These are phyloP conservation scores for Sporothrix variecibatus DNA, from an alignment of 2,329 filamentous ascomycete species.

Conservation along the genomic window DNA sequence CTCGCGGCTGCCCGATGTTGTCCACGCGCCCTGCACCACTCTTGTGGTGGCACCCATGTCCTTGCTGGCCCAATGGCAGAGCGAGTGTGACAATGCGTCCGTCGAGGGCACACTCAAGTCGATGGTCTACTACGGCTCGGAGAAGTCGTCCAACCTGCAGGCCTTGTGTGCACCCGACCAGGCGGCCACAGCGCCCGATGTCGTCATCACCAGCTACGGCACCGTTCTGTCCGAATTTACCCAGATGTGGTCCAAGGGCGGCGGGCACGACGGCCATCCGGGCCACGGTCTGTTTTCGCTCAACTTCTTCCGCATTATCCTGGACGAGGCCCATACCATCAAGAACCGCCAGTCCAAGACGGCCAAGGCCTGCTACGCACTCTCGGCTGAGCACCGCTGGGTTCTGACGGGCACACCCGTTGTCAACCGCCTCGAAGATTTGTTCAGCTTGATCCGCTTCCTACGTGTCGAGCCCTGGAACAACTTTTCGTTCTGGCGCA, in stretches of 20 bases:
- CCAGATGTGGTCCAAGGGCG: constrained; percentile 59
- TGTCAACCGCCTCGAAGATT: constrained; percentile 90
- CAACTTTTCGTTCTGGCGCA: constrained; percentile 99
- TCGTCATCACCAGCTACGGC: constrained; percentile 95
- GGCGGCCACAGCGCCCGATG: constrained; percentile 73
- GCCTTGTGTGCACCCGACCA: constrained; percentile 76
- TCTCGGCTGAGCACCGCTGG: constrained; percentile 86
- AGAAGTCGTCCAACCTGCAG: constrained; percentile 78
- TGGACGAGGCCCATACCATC: constrained; percentile 94
- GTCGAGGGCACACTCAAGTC: constrained; percentile 78
- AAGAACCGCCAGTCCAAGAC: constrained; percentile 91
- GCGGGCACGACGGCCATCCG: constrained; percentile 54
- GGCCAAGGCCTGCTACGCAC: constrained; percentile 89
- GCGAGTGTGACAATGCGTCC: constrained; percentile 89
- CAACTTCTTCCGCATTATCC: constrained; percentile 90
- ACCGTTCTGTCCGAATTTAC: constrained; percentile 87
- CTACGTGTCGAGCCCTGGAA: constrained; percentile 95
- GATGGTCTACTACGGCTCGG: constrained; percentile 87
- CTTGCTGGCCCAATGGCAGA: constrained; percentile 93
- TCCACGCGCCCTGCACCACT: constrained; percentile 81
- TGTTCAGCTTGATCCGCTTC: constrained; percentile 92
- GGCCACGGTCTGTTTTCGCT: constrained; percentile 83
- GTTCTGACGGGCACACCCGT: constrained; percentile 93
- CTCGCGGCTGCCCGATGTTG: constrained; percentile 47
- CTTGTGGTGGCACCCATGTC: constrained; percentile 97